Percentiles rank a stretch among this genome's conserved stretches.
Conservation (phyloP, 2,329 filamentous ascomycete genomes). For the Ascomycota sp. region DNA sequence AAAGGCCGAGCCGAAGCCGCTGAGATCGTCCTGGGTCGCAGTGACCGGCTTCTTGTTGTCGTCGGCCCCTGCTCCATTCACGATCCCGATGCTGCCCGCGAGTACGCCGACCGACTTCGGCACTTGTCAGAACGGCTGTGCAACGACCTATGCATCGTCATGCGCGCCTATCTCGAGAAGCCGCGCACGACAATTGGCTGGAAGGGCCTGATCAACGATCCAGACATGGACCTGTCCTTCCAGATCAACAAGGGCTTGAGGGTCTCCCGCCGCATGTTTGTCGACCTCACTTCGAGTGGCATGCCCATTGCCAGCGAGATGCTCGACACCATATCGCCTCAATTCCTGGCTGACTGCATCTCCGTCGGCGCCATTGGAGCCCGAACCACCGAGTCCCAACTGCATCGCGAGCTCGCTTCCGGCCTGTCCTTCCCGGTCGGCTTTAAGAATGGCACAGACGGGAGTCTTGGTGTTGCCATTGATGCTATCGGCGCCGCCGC, state of each 20-base stretch:
- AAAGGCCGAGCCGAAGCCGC: conserved; percentile 46
- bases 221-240: conserved; percentile 90
- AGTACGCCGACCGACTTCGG: conserved; percentile 68
- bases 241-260: conserved; percentile 97
- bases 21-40: conserved; percentile 54
- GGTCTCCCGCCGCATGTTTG: conserved; percentile 79
- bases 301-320: conserved; percentile 96
- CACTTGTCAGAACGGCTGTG: conserved; percentile 56
- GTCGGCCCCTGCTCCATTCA: conserved; percentile 94
- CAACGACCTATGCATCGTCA: conserved; percentile 72
- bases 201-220: conserved; percentile 98
- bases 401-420: conserved; percentile 86
- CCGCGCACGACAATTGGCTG: conserved; percentile 93
- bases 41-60: conserved; percentile 79
- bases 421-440: conserved; percentile 93
- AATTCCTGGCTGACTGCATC: conserved; percentile 91
- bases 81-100: conserved; percentile 67
- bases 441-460: conserved; percentile 98
- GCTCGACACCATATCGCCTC: conserved; percentile 94
- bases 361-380: conserved; percentile 90
- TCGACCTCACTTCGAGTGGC: conserved; percentile 63
- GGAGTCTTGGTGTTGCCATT: conserved; percentile 71
- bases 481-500: conserved; percentile 80
- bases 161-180: conserved; percentile 98
- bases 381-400: conserved; percentile 84